phyloP scores from a whole-genome alignment of 2,329 filamentous ascomycete genomes.

The Aspergillus costaricaensis region DNA sequence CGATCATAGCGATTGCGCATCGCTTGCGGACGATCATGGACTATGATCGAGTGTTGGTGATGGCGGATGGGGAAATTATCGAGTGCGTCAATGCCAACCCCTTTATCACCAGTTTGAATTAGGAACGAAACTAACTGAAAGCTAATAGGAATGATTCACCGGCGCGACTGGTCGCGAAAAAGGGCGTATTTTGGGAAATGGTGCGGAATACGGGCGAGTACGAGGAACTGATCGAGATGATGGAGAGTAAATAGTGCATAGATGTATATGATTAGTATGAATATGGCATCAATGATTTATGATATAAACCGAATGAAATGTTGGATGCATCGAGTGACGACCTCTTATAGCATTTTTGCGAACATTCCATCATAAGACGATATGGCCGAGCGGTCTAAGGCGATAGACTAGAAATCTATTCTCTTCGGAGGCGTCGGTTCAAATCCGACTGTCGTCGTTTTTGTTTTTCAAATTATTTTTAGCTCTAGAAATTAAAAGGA shows the following conservation, averaged over 20 bases:
- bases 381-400: constrained; percentile 10
- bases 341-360: too few species aligned
- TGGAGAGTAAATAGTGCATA: constrained; percentile 5
- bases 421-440: constrained; percentile 10
- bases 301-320: too few species aligned
- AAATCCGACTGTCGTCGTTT: constrained; percentile 10
- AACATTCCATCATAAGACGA: background rate
- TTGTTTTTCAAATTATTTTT: background rate
- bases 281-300: background rate
- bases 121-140: background rate
- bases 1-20: constrained; percentile 68
- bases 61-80: constrained; percentile 56
- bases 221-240: constrained; percentile 26
- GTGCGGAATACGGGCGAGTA: constrained; percentile 30
- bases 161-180: constrained; percentile 19
- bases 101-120: too few species aligned
- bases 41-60: constrained; percentile 61
- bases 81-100: constrained; percentile 45
- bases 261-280: too few species aligned
- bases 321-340: too few species aligned
- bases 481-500: too few species aligned
- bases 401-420: constrained; percentile 11
- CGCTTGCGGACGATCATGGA: constrained; percentile 65
- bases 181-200: constrained; percentile 30
- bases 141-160: constrained; percentile 26